These are phyloP conservation scores for Mrakia frigida DNA, from an alignment of 768 basidiomycete species.

Conservation along the genomic window DNA sequence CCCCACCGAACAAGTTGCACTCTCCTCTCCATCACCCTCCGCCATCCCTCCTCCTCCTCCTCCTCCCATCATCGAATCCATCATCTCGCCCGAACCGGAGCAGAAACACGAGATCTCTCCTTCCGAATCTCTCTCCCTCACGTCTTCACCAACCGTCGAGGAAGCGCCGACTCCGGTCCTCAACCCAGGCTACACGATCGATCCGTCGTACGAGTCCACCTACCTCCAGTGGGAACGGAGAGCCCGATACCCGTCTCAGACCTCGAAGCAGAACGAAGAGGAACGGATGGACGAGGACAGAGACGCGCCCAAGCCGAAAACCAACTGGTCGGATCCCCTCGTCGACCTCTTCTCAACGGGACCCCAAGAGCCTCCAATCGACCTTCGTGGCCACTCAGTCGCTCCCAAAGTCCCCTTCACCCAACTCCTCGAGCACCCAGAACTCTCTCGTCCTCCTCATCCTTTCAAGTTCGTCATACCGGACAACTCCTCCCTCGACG, in stretches of 20 bases:
- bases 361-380: neutral
- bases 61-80: no score
- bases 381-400: neutral
- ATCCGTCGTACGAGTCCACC: neutral
- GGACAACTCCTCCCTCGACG: neutral
- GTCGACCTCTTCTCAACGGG: neutral
- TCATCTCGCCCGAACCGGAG: neutral
- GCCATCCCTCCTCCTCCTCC: no score
- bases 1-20: neutral
- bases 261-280: neutral
- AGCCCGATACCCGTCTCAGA: neutral
- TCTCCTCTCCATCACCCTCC: neutral
- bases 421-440: neutral
- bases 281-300: neutral
- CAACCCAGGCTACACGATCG: neutral
- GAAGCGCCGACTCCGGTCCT: neutral
- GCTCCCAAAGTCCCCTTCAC: neutral
- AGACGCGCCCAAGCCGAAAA: neutral
- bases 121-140: neutral
- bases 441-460: neutral
- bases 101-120: neutral
- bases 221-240: neutral
- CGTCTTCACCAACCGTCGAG: neutral
- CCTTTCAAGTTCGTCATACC: slow-evolving; percentile 4
- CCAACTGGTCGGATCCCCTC: neutral